Evolutionary conservation across 139 green algal species (phyloP), one percentile per base, ranked within the genome.

Genomic region (Yamagishiella unicocca): DNA sequence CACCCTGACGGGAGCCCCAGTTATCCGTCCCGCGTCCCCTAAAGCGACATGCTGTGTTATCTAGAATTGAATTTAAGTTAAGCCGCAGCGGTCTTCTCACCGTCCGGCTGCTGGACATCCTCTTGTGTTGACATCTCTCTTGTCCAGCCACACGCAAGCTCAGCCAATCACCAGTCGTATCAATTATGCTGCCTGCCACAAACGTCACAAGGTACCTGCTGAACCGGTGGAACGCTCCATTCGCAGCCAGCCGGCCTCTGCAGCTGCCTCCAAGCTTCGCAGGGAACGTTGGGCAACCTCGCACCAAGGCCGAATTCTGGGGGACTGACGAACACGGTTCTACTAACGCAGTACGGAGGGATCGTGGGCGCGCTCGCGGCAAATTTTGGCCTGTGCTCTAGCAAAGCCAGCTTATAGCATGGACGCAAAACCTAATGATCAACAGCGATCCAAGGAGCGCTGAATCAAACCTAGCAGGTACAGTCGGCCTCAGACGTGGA

Each of bases 41-140:
- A 45, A 45, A 29, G 38, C 19, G 31, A 14, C 37, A 74, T 31
- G 45, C 43, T 46, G 45, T 74, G 17, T 31, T 25, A 74, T 31
- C 19, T 17, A 46, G 31, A 38, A 74, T 74, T 31, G 25, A 45
- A 19, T 74, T 46, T 14, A 21, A 45, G 4, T 25, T 19, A 1
- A 46, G 31, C 66, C 31, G 33, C 9, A 8, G 1, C 38, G 37
- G 38, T 33, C 35, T 27, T 33, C 70, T 78, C 35, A 78, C 70
- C 70, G 50, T 58, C 50, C 50, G 12, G 50, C 50, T 58, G 50
- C 70, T 78, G 70, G 38, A 55, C 25, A 19, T 78, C 70, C 38
- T 78, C 70, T 33, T 78, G 70, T 9, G 70, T 78, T 58, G 70
- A 78, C 70, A 78, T 78, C 38, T 24, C 38, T 55, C 37, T 50